Base-by-base conservation (phyloP, 2,329 filamentous ascomycete genomes). In the Fusarium coicis region DNA sequence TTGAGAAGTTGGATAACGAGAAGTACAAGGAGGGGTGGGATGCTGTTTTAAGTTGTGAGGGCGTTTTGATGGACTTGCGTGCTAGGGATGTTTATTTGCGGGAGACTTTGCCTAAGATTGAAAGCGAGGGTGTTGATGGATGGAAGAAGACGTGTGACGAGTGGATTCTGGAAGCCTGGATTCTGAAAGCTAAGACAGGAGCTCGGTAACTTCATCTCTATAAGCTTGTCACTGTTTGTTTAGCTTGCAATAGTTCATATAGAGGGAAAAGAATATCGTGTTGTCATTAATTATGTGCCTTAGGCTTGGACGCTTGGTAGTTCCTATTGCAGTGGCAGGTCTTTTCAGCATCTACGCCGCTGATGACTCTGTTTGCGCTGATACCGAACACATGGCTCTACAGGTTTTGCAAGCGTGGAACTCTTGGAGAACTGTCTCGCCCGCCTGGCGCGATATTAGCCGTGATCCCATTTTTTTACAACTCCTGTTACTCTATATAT, bases 21-120 rank as follows among this genome's bases (percentile, higher is more conserved):
- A 16, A n/a, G 14, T 6, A 42, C 5, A 3, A 42, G 40, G 21
- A 16, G 40, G 0, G 9, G 9, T 23, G 40, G 40, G 2, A 23
- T 23, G 5, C 14, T 23, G 3, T 2, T 23, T 3, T 3, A 3
- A 10, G 1, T 42, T 42, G 40, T 14, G n/a, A 9, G 1, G 9
- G 14, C 40, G 6, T 23, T 42, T 16, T 42, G 9, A 15, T 7
- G 10, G 40, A 42, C 5, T 5, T 9, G 5, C 6, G 40, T 42
- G 7, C 14, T 42, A 42, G 40, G 40, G 10, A 42, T 42, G 4
- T 42, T 23, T 42, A 42, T 23, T 23, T 42, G 40, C 21, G 40
- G 21, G 21, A 10, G 14, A 16, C 23, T 42, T 42, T 42, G 40
- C 40, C 40, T n/a, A 23, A 23, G 15, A 16, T 42, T 10, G 21